Base-by-base conservation (phyloP, 805 yeast species). In the Hanseniaspora clermontiae region DNA sequence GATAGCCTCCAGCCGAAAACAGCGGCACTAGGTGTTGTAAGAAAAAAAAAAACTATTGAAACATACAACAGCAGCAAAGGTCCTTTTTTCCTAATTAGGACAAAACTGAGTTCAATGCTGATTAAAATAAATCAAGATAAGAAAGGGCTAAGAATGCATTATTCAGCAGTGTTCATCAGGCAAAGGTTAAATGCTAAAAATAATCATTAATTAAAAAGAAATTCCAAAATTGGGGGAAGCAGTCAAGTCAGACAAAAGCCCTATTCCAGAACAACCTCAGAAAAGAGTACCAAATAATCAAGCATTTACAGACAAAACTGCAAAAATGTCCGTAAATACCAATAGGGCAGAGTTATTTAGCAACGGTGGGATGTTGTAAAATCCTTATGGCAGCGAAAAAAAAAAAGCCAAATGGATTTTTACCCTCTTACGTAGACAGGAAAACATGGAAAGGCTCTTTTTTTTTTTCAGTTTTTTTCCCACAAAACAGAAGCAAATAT, bases 41-140 rank as follows among this genome's bases (percentile, higher is more conserved):
- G 14, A 42, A 42, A 42, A 42, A 24, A 20, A 24, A 20, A 4
- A 2, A 5, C 10, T 24, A 24, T 14, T 12, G 9, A 14, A 29
- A 43, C 5, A 5, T 15, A 11, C 19, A 17, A 48, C 19, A 36
- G 27, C 5, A 24, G 5, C n/a, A 24, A 24, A 24, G 3, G 27
- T 5, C 8, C 1, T 19, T 49, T 49, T 49, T 49, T 29, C 51
- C 51, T 49, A 49, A 37, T 37, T 49, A 49, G 43, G 51, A 37
- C 12, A 49, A 38, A 37, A 47, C 19, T 5, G 5, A 24, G 27
- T 24, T 24, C 27, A 24, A 24, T 24, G 5, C 3, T 24, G 27
- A 3, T 24, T 24, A 24, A 24, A 24, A 24, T 5, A 24, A 24
- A 5, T n/a, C 3, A 34, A 12, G 37, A 34, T 34, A 34, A 34